A percentile compares a stretch with the other conserved stretches of the same genome.
These are phyloP conservation scores for Amaranthus palmeri DNA, from an alignment of 148 eudicot species.

Conservation along the genomic window DNA sequence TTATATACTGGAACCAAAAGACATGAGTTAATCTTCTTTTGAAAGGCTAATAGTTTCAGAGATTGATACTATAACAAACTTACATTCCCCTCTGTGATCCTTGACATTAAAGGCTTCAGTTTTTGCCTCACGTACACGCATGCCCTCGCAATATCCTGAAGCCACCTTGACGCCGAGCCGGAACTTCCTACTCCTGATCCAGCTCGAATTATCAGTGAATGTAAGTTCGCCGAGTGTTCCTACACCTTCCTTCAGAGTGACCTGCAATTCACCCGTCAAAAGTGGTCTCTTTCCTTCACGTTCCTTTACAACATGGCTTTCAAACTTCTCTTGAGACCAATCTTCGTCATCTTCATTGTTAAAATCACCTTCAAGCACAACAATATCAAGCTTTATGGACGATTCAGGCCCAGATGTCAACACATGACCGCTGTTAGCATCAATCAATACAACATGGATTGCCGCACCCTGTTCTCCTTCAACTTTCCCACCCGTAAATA, in stretches of 20 bases:
- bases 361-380: constrained; percentile 93
- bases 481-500: constrained; percentile 93
- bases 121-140: constrained; percentile 85
- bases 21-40: not conserved
- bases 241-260: constrained; percentile 91
- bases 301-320: constrained; percentile 84
- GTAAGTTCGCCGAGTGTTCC: constrained; percentile 90
- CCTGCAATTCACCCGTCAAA: constrained; percentile 71
- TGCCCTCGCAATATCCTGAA: constrained; percentile 63
- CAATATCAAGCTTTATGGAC: constrained; percentile 65
- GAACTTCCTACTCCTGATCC: constrained; percentile 94
- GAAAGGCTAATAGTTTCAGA: not conserved
- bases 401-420: constrained; percentile 83
- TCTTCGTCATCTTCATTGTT: constrained; percentile 89
- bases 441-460: constrained; percentile 72
- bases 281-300: constrained; percentile 95
- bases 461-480: constrained; percentile 99
- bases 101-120: constrained; percentile 93
- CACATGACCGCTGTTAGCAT: constrained; percentile 64
- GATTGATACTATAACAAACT: constrained; percentile 10
- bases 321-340: constrained; percentile 84
- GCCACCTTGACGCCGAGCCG: constrained; percentile 82
- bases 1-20: constrained; percentile 60
- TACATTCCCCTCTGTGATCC: constrained; percentile 98
- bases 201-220: constrained; percentile 93